Percentiles rank a stretch among this genome's conserved stretches.
phyloP scores from a whole-genome alignment of 2,329 filamentous ascomycete genomes.

The Leptographium galeiforme region DNA sequence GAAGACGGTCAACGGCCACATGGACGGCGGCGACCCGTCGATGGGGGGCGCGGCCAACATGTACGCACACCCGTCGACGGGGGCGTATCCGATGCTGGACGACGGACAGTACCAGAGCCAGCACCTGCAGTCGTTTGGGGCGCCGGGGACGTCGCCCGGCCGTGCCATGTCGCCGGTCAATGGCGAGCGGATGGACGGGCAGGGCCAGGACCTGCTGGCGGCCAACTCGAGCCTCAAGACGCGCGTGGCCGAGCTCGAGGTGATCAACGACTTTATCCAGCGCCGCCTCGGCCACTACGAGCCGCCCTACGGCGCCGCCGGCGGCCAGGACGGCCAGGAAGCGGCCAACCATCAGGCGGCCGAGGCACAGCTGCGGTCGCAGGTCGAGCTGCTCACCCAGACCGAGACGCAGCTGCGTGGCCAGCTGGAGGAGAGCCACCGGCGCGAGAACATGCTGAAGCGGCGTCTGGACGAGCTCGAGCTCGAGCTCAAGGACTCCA shows the following conservation, averaged over 20 bases:
- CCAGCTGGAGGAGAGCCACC: constrained; percentile 63
- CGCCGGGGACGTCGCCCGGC: constrained; percentile 39
- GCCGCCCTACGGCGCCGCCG: constrained; percentile 38
- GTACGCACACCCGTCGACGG: constrained; percentile 59
- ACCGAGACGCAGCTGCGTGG: constrained; percentile 44
- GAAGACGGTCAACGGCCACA: constrained; percentile 58
- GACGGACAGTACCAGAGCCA: constrained; percentile 53
- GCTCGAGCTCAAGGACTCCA: constrained; percentile 33
- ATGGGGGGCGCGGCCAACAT: constrained; percentile 63
- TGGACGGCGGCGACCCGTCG: constrained; percentile 64
- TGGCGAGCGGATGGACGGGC: constrained; percentile 55
- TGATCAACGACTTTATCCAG: constrained; percentile 78
- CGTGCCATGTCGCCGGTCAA: constrained; percentile 35
- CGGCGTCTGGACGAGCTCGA: constrained; percentile 70
- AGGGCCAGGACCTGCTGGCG: constrained; percentile 67
- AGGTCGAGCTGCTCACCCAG: constrained; percentile 38
- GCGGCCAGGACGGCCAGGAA: constrained; percentile 28
- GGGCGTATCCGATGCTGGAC: constrained; percentile 58
- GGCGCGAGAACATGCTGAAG: constrained; percentile 70
- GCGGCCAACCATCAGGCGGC: constrained; percentile 23
- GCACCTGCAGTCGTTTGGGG: constrained; percentile 34
- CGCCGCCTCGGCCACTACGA: constrained; percentile 61
- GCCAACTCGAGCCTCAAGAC: constrained; percentile 86
- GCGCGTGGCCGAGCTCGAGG: constrained; percentile 83
- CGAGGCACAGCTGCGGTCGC: constrained; percentile 37